Conservation (phyloP, 345 rosid genomes). For the Sonneratia alba region DNA sequence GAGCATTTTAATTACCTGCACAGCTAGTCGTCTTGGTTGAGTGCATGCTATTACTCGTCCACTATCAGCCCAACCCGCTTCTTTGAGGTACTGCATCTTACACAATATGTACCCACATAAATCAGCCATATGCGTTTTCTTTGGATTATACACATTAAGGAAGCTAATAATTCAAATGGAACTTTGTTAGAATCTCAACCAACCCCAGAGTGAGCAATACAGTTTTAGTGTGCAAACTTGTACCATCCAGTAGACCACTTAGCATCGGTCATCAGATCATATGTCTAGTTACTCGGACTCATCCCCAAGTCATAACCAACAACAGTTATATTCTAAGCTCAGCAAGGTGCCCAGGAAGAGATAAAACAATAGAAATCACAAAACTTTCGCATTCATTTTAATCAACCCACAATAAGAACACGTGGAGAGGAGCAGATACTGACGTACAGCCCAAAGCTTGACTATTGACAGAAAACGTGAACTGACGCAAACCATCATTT, state of each 20-base stretch:
- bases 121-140: background rate
- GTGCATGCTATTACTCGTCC: slow-evolving; percentile 93
- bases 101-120: background rate
- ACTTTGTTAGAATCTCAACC: background rate
- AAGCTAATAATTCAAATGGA: background rate
- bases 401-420: background rate
- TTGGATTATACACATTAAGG: background rate
- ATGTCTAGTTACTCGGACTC: background rate
- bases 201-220: background rate
- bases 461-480: background rate
- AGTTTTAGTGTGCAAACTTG: background rate
- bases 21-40: slow-evolving; percentile 91
- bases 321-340: background rate
- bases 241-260: background rate
- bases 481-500: background rate
- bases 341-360: too few species aligned
- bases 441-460: background rate
- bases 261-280: background rate
- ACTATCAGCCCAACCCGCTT: slow-evolving; percentile 99
- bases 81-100: slow-evolving; percentile 62
- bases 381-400: background rate
- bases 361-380: too few species aligned
- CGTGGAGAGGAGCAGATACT: background rate
- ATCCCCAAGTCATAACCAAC: background rate
- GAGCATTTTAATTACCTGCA: slow-evolving; percentile 43